Percentiles rank a stretch among this genome's conserved stretches.
phyloP scores from a whole-genome alignment of 1,139 yeast genomes.

The Arxiozyma slooffiae region DNA sequence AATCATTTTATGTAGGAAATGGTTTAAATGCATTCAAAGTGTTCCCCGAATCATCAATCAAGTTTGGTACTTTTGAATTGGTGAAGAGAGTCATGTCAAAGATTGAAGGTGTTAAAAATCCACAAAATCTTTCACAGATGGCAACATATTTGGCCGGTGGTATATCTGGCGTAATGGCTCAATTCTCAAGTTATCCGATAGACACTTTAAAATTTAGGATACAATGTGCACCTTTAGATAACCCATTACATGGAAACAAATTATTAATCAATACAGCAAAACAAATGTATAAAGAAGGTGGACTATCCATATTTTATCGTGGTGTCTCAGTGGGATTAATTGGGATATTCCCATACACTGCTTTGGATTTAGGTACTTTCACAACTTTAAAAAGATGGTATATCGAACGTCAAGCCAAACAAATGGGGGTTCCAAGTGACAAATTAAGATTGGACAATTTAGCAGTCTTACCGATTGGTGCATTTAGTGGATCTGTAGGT shows the following conservation, averaged over 20 bases:
- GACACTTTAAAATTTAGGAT: conserved; percentile 84
- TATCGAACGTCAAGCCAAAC: conserved; percentile 51
- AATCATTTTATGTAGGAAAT: conserved; percentile 87
- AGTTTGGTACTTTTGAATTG: conserved; percentile 90
- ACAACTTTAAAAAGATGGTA: conserved; percentile 75
- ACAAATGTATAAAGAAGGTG: conserved; percentile 73
- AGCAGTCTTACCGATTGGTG: conserved; percentile 81
- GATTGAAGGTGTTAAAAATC: conserved; percentile 68
- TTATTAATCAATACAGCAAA: conserved; percentile 58
- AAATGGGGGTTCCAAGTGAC: conserved; percentile 41
- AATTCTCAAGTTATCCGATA: conserved; percentile 88
- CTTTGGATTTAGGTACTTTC: conserved; percentile 88
- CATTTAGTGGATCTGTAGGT: conserved; percentile 88
- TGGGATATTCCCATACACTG: conserved; percentile 96
- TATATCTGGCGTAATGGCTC: conserved; percentile 88
- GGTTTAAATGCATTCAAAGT: conserved; percentile 90
- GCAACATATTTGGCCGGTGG: conserved; percentile 93
- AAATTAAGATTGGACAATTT: conserved; percentile 71
- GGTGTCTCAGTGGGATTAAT: conserved; percentile 81
- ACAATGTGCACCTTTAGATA: conserved; percentile 66
- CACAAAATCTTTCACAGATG: conserved; percentile 58
- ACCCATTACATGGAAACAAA: conserved; percentile 48
- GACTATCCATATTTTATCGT: conserved; percentile 66
- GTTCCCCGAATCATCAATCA: conserved; percentile 95
- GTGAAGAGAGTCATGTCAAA: conserved; percentile 68